phyloP scores from a whole-genome alignment of 345 rosid species.

The Populus nigra region DNA sequence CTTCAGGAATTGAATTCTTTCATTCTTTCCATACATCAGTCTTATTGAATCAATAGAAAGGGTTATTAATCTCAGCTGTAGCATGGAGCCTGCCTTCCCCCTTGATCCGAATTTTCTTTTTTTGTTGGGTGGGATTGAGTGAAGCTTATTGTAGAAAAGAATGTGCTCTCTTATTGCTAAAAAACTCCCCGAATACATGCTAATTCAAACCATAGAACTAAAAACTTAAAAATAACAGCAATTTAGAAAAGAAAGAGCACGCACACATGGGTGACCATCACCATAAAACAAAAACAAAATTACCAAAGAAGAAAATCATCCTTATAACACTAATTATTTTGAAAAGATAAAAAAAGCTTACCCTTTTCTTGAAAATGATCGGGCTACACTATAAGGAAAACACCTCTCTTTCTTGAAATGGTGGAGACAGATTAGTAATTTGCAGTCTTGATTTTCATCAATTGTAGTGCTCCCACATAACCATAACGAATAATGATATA shows the following conservation, averaged over 20 bases:
- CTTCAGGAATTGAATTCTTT: no score
- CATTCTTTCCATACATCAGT: not conserved
- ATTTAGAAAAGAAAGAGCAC: not conserved
- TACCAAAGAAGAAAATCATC: no score
- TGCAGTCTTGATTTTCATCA: not conserved
- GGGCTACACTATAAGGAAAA: not conserved
- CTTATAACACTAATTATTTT: not conserved
- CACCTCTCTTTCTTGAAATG: not conserved
- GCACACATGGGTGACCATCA: not conserved
- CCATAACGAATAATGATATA: conserved; percentile 49
- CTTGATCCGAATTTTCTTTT: not conserved
- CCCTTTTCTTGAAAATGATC: not conserved
- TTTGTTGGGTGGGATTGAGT: no score
- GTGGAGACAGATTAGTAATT: not conserved
- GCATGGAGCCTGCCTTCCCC: not conserved
- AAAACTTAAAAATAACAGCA: not conserved
- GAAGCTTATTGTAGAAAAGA: not conserved
- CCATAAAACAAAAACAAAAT: not conserved
- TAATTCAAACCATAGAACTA: not conserved
- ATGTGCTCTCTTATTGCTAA: no score
- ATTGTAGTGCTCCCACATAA: conserved; percentile 48
- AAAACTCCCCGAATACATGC: not conserved
- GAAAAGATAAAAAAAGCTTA: not conserved
- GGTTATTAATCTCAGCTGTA: not conserved
- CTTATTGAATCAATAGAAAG: no score